Evolutionary conservation across 2,329 filamentous ascomycete species (phyloP), one percentile per base, ranked within the genome.

Genomic region (Penicillium sp.): DNA sequence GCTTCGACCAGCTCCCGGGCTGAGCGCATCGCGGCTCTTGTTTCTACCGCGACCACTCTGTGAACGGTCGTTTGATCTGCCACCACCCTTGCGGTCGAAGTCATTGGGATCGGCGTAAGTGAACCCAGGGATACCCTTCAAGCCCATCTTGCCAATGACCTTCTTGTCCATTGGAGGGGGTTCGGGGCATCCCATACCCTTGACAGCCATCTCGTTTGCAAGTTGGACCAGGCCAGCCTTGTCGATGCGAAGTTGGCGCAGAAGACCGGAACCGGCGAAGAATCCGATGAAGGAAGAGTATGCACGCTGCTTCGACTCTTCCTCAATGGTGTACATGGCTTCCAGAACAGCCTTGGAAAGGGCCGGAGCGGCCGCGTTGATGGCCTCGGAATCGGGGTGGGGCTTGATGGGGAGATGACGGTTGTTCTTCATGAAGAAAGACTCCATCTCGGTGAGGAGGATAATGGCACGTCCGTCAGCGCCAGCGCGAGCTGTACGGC

Each of bases 401-500:
- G 79, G 74, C 29, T 79, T 67, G 63, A 83, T 82, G 16, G 79
- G 79, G 16, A 83, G 67, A 31, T 76, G 72, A 56, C 68, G 79
- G 65, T 83, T 82, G 52, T 70, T 68, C 34, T 70, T 71, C 22
- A 79, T 66, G 67, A 83, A 83, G 71, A 80, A 84, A 6, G 75
- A 74, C 59, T 84, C 82, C 49, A 73, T 72, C 57, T 81, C 63
- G 9, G 79, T 82, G 42, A 85, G 74, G 14, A 84, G 61, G 49
- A 83, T 79, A 52, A 84, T 74, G 11, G 81, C 81, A 38, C 81
- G 78, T 10, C 81, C 81, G 46, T 81, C 77, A 24, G 76, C 77
- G 42, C 71, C 72, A 5, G 83, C 83, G 36, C 85, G 83, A 3
- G 82, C 89, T 4, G 89, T 92, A 62, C 89, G 86, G 43, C 88